Evolutionary conservation across 257 asterid species (phyloP), one percentile per base, ranked within the genome.

Genomic region (Misopates orontium): DNA sequence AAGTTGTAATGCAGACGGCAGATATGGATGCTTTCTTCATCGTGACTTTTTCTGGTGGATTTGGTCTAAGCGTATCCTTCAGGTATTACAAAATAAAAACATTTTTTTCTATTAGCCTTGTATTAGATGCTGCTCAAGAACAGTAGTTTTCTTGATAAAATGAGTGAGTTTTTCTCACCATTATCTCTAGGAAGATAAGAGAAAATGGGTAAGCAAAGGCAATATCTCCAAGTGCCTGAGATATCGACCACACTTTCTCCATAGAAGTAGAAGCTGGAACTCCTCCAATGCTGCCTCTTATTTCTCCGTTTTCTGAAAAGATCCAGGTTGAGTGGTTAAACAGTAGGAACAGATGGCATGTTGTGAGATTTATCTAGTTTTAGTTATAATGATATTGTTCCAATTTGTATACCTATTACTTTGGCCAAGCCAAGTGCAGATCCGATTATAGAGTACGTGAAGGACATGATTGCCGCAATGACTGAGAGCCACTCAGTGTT

Each of bases 151-250:
- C 28, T 42, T 18, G 47, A 58, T 0, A n/a, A 16, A 57, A 14
- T n/a, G n/a, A 32, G 4, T 36, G 42, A 59, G 21, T 12, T 10
- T 58, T 16, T 13, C 19, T 42, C 45, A 17, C 45, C 51, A 18
- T 23, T 53, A 90, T 79, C 58, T 84, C 80, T 23, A 90, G 83
- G 68, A 83, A 77, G 57, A 85, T 72, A 56, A 67, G 57, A 66
- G 90, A 75, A 74, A 73, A 90, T 20, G 90, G 87, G 70, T 80
- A 87, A 55, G 97, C 81, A 80, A 88, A 90, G 13, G 95, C 97
- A 68, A 90, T 79, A 62, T 82, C 78, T 57, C 96, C 97, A 21
- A 88, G 72, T n/a, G 96, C 95, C 68, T 88, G 85, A 67, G 80
- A 75, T 53, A 84, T 69, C 15, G 71, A 60, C 97, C 95, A 84